Percentiles rank a stretch among this genome's conserved stretches.
phyloP scores from a whole-genome alignment of 495 filamentous ascomycete genomes.

The Lasiosphaeria miniovina region DNA sequence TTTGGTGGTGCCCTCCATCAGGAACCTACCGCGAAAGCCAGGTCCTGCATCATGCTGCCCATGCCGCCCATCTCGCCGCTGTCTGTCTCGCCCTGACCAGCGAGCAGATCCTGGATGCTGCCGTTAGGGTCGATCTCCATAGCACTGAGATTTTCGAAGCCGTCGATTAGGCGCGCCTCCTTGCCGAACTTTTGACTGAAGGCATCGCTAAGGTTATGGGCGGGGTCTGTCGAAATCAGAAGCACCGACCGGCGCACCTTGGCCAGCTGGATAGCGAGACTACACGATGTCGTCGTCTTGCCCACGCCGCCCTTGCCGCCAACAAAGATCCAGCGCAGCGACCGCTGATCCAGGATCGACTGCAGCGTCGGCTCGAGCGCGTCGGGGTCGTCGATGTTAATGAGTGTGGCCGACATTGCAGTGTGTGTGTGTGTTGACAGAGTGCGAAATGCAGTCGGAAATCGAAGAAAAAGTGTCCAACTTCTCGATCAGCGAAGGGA shows the following conservation, averaged over 20 bases:
- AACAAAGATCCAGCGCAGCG: slow-evolving; percentile 98
- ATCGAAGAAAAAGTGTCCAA: background rate
- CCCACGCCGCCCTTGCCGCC: slow-evolving; percentile 99
- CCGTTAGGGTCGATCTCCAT: slow-evolving; percentile 99
- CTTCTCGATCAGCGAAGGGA: background rate
- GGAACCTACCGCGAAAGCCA: slow-evolving; percentile 57
- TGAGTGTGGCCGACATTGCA: slow-evolving; percentile 62
- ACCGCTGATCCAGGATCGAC: slow-evolving; percentile 88
- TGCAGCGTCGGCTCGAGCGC: slow-evolving; percentile 87
- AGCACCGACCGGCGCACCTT: slow-evolving; percentile 92
- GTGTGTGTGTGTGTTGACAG: slow-evolving; percentile 7
- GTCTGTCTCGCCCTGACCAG: slow-evolving; percentile 68
- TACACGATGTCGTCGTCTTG: slow-evolving; percentile 98
- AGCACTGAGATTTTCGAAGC: slow-evolving; percentile 89
- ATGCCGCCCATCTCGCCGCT: slow-evolving; percentile 64
- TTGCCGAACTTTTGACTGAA: slow-evolving; percentile 99
- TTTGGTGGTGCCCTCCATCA: background rate
- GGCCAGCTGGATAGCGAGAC: slow-evolving; percentile 95
- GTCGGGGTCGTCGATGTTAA: slow-evolving; percentile 71
- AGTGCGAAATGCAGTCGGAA: background rate
- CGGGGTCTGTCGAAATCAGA: slow-evolving; percentile 96
- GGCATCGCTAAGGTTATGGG: slow-evolving; percentile 97
- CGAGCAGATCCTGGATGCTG: slow-evolving; percentile 91
- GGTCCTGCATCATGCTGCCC: slow-evolving; percentile 64
- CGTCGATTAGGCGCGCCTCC: slow-evolving; percentile 88